Evolutionary conservation across 1,139 yeast species (phyloP).

Genomic region (Casaregolazyma suthepensis): DNA sequence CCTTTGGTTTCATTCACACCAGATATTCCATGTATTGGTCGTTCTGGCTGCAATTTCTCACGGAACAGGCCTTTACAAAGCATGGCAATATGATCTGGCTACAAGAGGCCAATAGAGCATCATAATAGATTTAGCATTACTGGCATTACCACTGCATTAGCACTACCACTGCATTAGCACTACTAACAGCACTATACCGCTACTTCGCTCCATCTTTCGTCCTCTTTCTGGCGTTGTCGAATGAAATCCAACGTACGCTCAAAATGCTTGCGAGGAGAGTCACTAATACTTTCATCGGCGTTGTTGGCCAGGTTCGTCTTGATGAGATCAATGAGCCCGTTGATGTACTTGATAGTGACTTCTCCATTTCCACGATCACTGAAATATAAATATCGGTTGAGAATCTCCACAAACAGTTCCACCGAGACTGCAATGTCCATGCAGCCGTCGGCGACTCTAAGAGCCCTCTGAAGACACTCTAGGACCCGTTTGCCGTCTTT

Average conservation of each 20-base stretch:
- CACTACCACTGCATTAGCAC: background rate
- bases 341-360: constrained; percentile 68
- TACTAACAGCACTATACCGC: background rate
- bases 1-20: constrained; percentile 78
- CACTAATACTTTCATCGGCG: constrained; percentile 32
- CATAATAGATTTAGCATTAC: background rate
- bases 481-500: constrained; percentile 57
- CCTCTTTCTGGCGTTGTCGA: constrained; percentile 56
- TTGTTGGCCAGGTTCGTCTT: constrained; percentile 57
- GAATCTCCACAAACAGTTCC: constrained; percentile 81
- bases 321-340: constrained; percentile 80
- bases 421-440: constrained; percentile 77
- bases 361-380: constrained; percentile 75
- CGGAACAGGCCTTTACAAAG: constrained; percentile 55
- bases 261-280: constrained; percentile 47
- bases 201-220: constrained; percentile 32
- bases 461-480: constrained; percentile 67
- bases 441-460: constrained; percentile 88
- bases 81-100: constrained; percentile 38
- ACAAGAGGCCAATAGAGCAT: background rate
- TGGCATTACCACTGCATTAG: background rate
- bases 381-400: constrained; percentile 78
- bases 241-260: constrained; percentile 64
- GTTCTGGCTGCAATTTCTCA: constrained; percentile 78
- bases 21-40: constrained; percentile 76